Conservation (phyloP, 495 filamentous ascomycete genomes). For the Penicillium tannophilum region DNA sequence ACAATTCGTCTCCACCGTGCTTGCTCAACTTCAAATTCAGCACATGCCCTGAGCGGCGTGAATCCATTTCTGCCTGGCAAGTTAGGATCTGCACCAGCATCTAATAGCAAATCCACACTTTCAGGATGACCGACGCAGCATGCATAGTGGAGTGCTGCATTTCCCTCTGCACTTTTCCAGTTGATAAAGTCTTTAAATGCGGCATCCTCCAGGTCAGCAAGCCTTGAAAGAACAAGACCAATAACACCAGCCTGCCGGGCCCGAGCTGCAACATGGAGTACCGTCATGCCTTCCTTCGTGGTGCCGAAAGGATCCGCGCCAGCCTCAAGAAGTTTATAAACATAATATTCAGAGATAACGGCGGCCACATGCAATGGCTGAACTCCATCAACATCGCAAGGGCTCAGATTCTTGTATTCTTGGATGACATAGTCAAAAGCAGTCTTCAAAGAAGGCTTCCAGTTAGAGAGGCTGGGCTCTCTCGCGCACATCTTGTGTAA, state of each 20-base stretch:
- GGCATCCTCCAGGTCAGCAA: not conserved
- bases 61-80: not conserved
- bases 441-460: not conserved
- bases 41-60: not conserved
- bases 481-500: not conserved
- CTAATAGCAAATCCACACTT: constrained; percentile 15
- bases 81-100: constrained; percentile 17
- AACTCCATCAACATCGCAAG: not conserved
- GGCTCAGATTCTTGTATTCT: not conserved
- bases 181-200: not conserved
- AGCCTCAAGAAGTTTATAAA: not conserved
- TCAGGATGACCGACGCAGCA: constrained; percentile 21
- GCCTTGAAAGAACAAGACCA: constrained; percentile 8
- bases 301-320: not conserved
- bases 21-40: not conserved
- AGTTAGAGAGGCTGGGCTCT: not conserved
- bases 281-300: constrained; percentile 20
- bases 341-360: not conserved
- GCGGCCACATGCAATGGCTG: not conserved
- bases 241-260: constrained; percentile 17
- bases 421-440: not conserved
- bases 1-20: not conserved
- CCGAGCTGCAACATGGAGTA: constrained; percentile 22
- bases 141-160: constrained; percentile 21
- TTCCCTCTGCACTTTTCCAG: constrained; percentile 7